These are phyloP conservation scores for Tetramitus jugosus DNA, from an alignment of 208 protist species.

Conservation along the genomic window DNA sequence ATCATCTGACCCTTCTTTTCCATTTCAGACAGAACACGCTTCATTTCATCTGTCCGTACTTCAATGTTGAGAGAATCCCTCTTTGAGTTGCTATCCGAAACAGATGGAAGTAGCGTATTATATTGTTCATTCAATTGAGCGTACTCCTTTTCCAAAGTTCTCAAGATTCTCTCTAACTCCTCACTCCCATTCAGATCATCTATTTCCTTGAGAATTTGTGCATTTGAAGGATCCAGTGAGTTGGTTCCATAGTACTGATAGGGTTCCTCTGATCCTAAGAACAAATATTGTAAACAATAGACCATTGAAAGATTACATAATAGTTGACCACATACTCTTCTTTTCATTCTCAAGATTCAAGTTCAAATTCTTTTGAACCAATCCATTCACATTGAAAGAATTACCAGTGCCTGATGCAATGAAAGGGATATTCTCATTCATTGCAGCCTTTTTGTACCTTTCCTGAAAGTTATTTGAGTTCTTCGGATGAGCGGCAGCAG, in stretches of 20 bases:
- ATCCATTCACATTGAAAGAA: background rate
- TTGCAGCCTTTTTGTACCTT: background rate
- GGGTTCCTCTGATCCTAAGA: too few species aligned
- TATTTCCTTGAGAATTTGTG: background rate
- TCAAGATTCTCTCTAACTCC: background rate
- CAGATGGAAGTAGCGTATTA: background rate
- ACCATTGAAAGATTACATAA: too few species aligned
- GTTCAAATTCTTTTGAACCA: background rate
- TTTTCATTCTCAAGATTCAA: background rate
- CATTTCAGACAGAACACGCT: background rate
- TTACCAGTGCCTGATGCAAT: background rate
- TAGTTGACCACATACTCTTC: too few species aligned
- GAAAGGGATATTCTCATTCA: background rate
- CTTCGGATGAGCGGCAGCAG: too few species aligned
- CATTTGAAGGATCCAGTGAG: background rate
- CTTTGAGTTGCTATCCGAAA: background rate
- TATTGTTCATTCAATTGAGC: background rate
- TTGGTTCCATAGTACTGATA: conserved; percentile 7
- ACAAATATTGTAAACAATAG: too few species aligned
- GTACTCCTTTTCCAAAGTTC: background rate
- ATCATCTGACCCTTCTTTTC: background rate
- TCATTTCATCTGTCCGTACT: background rate
- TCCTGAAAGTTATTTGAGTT: too few species aligned
- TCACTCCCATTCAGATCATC: background rate
- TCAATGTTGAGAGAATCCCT: background rate